Evolutionary conservation across 306 rosid species (phyloP), one percentile per base, ranked within the genome.

Genomic region (Inga leiocalycina): DNA sequence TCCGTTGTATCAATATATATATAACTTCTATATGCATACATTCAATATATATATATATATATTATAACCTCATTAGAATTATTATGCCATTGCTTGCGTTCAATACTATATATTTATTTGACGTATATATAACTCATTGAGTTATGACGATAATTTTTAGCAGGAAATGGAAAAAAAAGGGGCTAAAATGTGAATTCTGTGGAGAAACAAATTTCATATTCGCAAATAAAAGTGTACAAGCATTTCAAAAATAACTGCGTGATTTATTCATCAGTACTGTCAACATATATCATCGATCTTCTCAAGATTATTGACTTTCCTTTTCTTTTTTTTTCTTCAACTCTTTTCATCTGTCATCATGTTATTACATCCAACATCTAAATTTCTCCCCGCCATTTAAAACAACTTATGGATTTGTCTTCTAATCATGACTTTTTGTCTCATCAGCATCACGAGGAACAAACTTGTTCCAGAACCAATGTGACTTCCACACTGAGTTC

Each of bases 401-500:
- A 59, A n/a, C 27, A 56, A 3, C 66, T 59, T 22, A n/a, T 22
- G 66, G 14, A 22, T 10, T n/a, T 1, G 1, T 59, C 66, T 59
- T 59, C 34, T 4, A 11, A 22, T 22, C 66, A 22, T 8, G 62
- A 56, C 62, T 56, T 20, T 20, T 56, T 20, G 27, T 56, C 43
- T 39, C 43, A 3, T 56, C 62, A 56, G 27, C 12, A 2, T 11
- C 2, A 10, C 4, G 66, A 10, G 41, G 39, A 64, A 30, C 70
- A 64, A 64, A 64, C 41, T 64, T 64, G 20, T 13, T 5, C 70
- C 70, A 64, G 37, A 64, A 64, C 70, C 70, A 64, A 6, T 64
- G 70, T 5, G 70, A 64, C 70, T 64, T 64, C 70, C 70, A 64
- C 70, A 64, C 70, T 64, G 39, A 4, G 19, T 64, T 64, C 70